These are phyloP conservation scores for Ceratobasidium sp. DNA, from an alignment of 1,284 basidiomycete genomes.

Conservation along the genomic window DNA sequence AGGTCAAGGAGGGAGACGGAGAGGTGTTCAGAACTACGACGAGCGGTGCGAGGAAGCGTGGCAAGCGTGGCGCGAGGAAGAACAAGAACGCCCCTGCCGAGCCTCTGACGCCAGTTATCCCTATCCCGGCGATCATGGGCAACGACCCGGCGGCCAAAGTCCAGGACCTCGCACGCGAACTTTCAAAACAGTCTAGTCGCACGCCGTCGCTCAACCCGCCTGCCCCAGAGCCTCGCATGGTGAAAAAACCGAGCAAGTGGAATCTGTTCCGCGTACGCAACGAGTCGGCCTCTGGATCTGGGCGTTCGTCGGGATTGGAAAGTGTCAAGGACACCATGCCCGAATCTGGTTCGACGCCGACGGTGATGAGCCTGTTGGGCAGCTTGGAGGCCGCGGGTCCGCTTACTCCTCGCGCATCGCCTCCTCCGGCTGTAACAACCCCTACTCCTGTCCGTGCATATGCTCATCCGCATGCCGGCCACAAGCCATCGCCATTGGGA, in stretches of 20 bases:
- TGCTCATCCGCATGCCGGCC: conserved; percentile 20
- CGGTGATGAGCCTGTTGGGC: conserved; percentile 19
- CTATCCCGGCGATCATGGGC: conserved; percentile 52
- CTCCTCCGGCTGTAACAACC: not conserved
- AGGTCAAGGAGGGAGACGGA: conserved; percentile 52
- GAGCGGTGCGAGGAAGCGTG: conserved; percentile 67
- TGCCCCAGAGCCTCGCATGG: conserved; percentile 46
- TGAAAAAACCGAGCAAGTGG: conserved; percentile 83
- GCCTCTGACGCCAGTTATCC: conserved; percentile 27
- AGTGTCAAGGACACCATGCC: conserved; percentile 8
- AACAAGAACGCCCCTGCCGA: conserved; percentile 61
- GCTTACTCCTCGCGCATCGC: conserved; percentile 11
- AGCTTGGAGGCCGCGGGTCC: conserved; percentile 25
- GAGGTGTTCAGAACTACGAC: conserved; percentile 62
- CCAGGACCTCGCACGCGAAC: conserved; percentile 83
- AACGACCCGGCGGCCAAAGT: conserved; percentile 80
- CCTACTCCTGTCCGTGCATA: conserved; percentile 3
- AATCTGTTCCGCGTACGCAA: conserved; percentile 67
- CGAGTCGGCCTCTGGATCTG: conserved; percentile 24
- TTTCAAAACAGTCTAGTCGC: conserved; percentile 61
- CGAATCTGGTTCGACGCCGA: conserved; percentile 8
- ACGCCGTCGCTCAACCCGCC: conserved; percentile 50
- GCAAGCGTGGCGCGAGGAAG: conserved; percentile 80
- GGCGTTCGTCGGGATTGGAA: conserved; percentile 1
- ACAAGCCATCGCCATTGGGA: conserved; percentile 29